These are phyloP conservation scores for Andrographis paniculata DNA, from an alignment of 305 asterid species.

Conservation along the genomic window DNA sequence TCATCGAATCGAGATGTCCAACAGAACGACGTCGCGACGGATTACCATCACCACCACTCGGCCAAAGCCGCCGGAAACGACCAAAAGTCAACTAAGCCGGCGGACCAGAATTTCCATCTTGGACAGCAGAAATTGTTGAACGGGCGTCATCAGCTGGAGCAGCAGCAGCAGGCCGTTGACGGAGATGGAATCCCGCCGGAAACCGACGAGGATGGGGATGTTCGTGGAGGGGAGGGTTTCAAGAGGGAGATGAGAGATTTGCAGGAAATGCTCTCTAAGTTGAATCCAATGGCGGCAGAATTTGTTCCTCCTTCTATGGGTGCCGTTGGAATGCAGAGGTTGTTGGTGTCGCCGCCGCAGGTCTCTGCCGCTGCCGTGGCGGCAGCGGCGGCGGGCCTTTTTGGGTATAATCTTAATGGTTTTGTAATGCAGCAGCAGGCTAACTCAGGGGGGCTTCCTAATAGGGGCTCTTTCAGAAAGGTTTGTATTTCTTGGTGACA, in stretches of 20 bases:
- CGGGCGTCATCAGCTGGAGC: slow-evolving; percentile 34
- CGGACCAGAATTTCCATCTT: slow-evolving; percentile 37
- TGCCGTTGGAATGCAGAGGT: slow-evolving; percentile 32
- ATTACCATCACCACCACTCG: slow-evolving; percentile 28
- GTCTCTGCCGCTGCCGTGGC: slow-evolving; percentile 35
- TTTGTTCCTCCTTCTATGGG: slow-evolving; percentile 88
- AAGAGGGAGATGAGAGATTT: slow-evolving; percentile 83
- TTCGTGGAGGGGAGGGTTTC: slow-evolving; percentile 54
- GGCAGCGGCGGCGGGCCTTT: slow-evolving; percentile 18
- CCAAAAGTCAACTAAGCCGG: slow-evolving; percentile 36
- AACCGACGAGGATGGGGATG: too few relatives aligned
- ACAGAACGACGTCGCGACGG: slow-evolving; percentile 34
- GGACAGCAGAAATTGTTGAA: slow-evolving; percentile 27
- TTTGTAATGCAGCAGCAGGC: not conserved
- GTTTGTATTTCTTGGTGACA: not conserved
- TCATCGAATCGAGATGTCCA: slow-evolving; percentile 46
- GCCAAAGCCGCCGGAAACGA: slow-evolving; percentile 25
- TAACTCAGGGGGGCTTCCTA: not conserved
- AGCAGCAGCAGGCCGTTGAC: slow-evolving; percentile 25
- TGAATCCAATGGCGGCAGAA: slow-evolving; percentile 80
- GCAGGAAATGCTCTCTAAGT: slow-evolving; percentile 36
- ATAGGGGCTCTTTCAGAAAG: not conserved
- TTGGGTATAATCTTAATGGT: not conserved
- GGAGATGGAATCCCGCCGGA: too few relatives aligned
- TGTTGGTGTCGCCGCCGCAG: slow-evolving; percentile 36